These are phyloP conservation scores for Cornus suecica DNA, from an alignment of 148 eudicot species.

Conservation along the genomic window DNA sequence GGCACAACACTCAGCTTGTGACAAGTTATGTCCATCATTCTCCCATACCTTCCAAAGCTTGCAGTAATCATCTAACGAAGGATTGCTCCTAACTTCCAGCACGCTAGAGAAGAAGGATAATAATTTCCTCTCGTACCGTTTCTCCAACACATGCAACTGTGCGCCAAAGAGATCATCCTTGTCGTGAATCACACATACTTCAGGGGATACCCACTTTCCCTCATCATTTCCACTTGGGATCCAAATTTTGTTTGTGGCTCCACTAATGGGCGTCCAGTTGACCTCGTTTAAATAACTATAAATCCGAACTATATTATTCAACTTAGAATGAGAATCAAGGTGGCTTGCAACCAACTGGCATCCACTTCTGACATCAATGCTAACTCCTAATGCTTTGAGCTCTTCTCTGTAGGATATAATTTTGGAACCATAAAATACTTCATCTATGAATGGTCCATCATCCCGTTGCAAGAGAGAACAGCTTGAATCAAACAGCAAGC, in stretches of 20 bases:
- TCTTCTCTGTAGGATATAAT: slow-evolving; percentile 35
- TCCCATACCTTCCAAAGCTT: slow-evolving; percentile 74
- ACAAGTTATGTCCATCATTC: slow-evolving; percentile 22
- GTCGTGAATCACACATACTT: slow-evolving; percentile 56
- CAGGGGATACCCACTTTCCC: slow-evolving; percentile 47
- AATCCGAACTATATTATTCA: slow-evolving; percentile 34
- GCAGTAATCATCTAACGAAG: slow-evolving; percentile 50
- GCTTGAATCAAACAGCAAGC: slow-evolving; percentile 33
- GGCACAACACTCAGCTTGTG: slow-evolving; percentile 36
- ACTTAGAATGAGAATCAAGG: slow-evolving; percentile 29
- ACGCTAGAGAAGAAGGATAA: slow-evolving; percentile 39
- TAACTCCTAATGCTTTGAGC: slow-evolving; percentile 50
- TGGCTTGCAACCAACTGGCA: slow-evolving; percentile 40
- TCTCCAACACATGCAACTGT: slow-evolving; percentile 40
- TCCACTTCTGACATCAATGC: slow-evolving; percentile 17
- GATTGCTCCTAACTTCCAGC: slow-evolving; percentile 39
- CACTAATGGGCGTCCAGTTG: slow-evolving; percentile 35
- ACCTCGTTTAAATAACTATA: slow-evolving; percentile 32
- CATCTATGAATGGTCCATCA: slow-evolving; percentile 72
- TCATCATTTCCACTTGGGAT: slow-evolving; percentile 37
- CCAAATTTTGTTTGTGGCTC: slow-evolving; percentile 30
- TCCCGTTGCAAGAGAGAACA: slow-evolving; percentile 25
- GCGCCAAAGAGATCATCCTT: slow-evolving; percentile 37
- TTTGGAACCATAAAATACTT: slow-evolving; percentile 40
- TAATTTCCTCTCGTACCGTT: slow-evolving; percentile 27